Percentiles rank a stretch among this genome's conserved stretches.
Evolutionary conservation across 148 eudicot genomes (phyloP).

Genomic region (Dysphania ambrosioides): DNA sequence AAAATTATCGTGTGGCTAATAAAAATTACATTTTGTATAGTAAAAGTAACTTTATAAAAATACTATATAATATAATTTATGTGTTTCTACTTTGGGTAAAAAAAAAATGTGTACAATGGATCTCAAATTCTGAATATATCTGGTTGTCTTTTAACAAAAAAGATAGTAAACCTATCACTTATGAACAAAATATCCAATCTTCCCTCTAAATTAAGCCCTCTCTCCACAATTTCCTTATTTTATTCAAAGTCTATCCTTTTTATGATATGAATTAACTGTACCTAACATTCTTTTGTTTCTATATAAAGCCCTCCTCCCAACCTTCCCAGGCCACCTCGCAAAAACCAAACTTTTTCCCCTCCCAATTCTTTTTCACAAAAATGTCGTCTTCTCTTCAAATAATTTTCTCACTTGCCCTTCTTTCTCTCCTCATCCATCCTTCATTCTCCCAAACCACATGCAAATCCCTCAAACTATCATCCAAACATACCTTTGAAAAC

Average conservation of each 20-base stretch:
- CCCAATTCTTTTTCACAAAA: neutral
- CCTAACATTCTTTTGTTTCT: neutral
- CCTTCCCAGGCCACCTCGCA: neutral
- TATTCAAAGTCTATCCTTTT: neutral
- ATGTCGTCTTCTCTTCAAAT: conserved; percentile 17
- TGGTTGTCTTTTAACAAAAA: too few species aligned
- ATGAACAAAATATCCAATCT: neutral
- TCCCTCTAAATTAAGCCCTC: neutral
- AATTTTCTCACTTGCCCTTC: neutral
- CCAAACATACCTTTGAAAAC: conserved; percentile 28
- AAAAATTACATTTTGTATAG: too few species aligned
- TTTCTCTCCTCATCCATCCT: conserved; percentile 24
- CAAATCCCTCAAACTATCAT: conserved; percentile 31
- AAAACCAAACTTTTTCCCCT: neutral
- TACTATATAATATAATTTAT: too few species aligned
- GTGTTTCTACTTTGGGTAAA: too few species aligned
- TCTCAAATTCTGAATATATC: too few species aligned
- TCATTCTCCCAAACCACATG: conserved; percentile 32
- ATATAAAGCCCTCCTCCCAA: neutral
- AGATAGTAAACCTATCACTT: neutral
- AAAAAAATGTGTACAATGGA: too few species aligned
- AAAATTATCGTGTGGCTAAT: too few species aligned
- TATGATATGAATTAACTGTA: neutral
- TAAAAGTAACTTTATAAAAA: too few species aligned
- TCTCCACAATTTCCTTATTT: neutral